These are phyloP conservation scores for Grosmannia penicillata DNA, from an alignment of 2,329 filamentous ascomycete species.

Conservation along the genomic window DNA sequence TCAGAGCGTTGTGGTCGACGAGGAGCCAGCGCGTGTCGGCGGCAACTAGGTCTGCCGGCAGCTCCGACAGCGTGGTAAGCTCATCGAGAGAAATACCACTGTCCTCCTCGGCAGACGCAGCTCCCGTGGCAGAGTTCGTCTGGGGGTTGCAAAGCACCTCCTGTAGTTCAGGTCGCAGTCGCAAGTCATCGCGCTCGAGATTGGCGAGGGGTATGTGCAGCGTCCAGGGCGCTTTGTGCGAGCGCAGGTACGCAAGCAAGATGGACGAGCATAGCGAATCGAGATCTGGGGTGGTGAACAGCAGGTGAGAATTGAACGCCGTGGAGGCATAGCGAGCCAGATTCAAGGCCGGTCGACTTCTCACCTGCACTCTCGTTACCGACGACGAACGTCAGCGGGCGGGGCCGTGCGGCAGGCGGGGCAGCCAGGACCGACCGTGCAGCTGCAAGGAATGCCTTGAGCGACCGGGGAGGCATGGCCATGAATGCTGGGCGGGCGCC, in stretches of 20 bases:
- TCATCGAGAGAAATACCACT: slow-evolving; percentile 44
- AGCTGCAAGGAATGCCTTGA: slow-evolving; percentile 34
- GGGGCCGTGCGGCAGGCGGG: slow-evolving; percentile 24
- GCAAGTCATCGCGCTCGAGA: slow-evolving; percentile 51
- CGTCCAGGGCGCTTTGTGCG: slow-evolving; percentile 34
- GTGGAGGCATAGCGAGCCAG: too few relatives aligned
- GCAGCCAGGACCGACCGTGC: slow-evolving; percentile 32
- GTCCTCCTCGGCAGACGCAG: slow-evolving; percentile 14
- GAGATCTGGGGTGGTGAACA: slow-evolving; percentile 38
- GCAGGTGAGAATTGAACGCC: neutral
- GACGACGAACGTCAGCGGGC: slow-evolving; percentile 44
- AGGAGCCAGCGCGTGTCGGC: slow-evolving; percentile 54
- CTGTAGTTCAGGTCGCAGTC: slow-evolving; percentile 57
- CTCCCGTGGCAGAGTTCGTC: slow-evolving; percentile 19
- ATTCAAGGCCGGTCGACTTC: neutral
- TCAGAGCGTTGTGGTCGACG: slow-evolving; percentile 66
- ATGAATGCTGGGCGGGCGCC: too few relatives aligned
- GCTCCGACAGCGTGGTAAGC: slow-evolving; percentile 46
- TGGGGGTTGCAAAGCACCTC: too few relatives aligned
- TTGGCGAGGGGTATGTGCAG: slow-evolving; percentile 63
- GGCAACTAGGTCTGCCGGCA: slow-evolving; percentile 29
- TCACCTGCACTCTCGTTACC: slow-evolving; percentile 54
- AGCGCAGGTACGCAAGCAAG: slow-evolving; percentile 59
- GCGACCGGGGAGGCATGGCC: slow-evolving; percentile 7
- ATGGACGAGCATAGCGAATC: slow-evolving; percentile 67